Evolutionary conservation across 768 basidiomycete species (phyloP), one percentile per base, ranked within the genome.

Genomic region (Tremella fuciformis): DNA sequence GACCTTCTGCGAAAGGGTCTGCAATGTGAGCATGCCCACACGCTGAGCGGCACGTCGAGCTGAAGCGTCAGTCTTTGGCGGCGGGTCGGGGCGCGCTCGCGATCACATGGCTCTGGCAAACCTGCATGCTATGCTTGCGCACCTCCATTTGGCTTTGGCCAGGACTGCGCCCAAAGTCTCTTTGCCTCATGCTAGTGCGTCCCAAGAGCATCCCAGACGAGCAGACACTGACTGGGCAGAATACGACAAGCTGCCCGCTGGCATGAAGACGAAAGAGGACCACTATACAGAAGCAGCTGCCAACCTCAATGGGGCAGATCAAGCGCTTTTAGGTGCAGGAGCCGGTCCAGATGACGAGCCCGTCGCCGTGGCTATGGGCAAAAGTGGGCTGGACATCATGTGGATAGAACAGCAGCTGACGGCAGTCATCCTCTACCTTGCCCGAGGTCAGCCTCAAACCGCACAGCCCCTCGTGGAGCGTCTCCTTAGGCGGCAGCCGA

Each of bases 161-260:
- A 83, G 88, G 19, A 83, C 82, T 53, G 92, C 92, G 11, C 94
- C 94, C 0, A 96, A 93, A 70, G 69, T 87, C 1, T 80, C 88
- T 21, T 76, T 94, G 1, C 70, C 81, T 0, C 83, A 87, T 66
- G 85, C 91, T 62, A 85, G 90, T 91, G 70, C 71, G 89, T 80
- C 21, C 41, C 4, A 19, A 34, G n/a, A 16, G 24, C 21, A 50
- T 13, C 11, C 26, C 18, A 37, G 21, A 39, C 8, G 2, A 25
- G 41, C 6, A 18, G 26, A 9, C 25, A 39, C 13, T n/a, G 24
- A 15, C 58, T 58, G 54, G 37, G 21, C 41, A 78, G 71, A 75
- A 42, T 69, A 70, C 53, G 76, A 77, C 57, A 63, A 65, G 29
- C 53, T 76, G 8, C 39, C 64, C 6, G 41, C 67, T 0, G 50